phyloP scores from a whole-genome alignment of 768 basidiomycete genomes.

The Lactarius hatsudake region DNA sequence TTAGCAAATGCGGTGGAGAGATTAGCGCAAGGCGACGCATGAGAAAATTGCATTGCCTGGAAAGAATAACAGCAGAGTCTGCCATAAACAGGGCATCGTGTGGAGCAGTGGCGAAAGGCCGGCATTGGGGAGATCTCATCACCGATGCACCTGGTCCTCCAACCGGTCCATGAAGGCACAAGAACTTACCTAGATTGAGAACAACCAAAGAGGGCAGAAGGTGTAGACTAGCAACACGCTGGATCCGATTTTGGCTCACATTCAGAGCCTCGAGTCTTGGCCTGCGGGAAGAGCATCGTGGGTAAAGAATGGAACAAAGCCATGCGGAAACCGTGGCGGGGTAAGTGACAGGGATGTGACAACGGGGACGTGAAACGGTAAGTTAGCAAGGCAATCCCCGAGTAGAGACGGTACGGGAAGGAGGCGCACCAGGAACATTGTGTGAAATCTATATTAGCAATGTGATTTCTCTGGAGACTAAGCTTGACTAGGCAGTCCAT shows the following conservation, averaged over 20 bases:
- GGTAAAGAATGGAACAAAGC: conserved; percentile 18
- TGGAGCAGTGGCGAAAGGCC: conserved; percentile 23
- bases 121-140: conserved; percentile 21
- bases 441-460: conserved; percentile 59
- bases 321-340: conserved; percentile 19
- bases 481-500: conserved; percentile 84
- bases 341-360: conserved; percentile 22
- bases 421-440: conserved; percentile 63
- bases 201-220: conserved; percentile 61
- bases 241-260: conserved; percentile 71
- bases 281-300: conserved; percentile 32
- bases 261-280: conserved; percentile 74
- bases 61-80: conserved; percentile 19
- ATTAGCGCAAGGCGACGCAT: conserved; percentile 10
- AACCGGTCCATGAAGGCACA: conserved; percentile 11
- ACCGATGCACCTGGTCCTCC: conserved; percentile 12
- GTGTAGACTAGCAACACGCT: conserved; percentile 55
- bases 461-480: conserved; percentile 71
- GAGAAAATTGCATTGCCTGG: conserved; percentile 10
- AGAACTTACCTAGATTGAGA: conserved; percentile 78
- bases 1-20: conserved; percentile 19
- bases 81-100: conserved; percentile 19
- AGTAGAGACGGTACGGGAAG: conserved; percentile 25
- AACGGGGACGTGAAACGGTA: conserved; percentile 25
- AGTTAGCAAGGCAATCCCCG: conserved; percentile 16